Percentiles rank a stretch among this genome's conserved stretches.
Evolutionary conservation across 2,329 filamentous ascomycete genomes (phyloP).

Genomic region (Geosmithia flava): DNA sequence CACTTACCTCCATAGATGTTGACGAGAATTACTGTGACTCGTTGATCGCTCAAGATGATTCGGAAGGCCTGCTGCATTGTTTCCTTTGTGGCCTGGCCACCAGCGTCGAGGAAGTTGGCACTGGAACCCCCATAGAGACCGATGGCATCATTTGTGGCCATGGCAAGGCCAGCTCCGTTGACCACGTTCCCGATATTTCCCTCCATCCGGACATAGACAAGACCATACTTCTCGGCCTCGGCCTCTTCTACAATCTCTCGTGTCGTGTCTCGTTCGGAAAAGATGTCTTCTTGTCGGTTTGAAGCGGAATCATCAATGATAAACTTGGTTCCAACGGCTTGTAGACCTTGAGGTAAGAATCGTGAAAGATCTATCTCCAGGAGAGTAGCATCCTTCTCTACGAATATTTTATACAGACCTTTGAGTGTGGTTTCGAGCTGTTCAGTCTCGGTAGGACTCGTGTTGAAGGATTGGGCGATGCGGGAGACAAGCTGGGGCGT

Average conservation of each 20-base stretch:
- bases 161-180: constrained; percentile 80
- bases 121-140: constrained; percentile 52
- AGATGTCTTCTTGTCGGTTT: constrained; percentile 26
- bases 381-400: constrained; percentile 30
- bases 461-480: constrained; percentile 4
- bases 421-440: constrained; percentile 10
- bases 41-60: constrained; percentile 56
- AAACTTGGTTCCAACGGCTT: constrained; percentile 25
- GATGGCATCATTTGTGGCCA: constrained; percentile 82
- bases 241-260: constrained; percentile 20
- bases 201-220: constrained; percentile 60
- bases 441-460: not conserved
- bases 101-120: constrained; percentile 82
- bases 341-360: constrained; percentile 8
- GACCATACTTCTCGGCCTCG: constrained; percentile 45
- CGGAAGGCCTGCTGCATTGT: constrained; percentile 71
- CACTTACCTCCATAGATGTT: constrained; percentile 37
- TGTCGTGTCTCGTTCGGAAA: constrained; percentile 18
- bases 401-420: constrained; percentile 24
- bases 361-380: constrained; percentile 25
- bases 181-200: constrained; percentile 69
- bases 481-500: constrained; percentile 8
- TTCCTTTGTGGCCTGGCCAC: constrained; percentile 73
- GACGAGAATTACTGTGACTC: constrained; percentile 55
- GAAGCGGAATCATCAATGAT: constrained; percentile 33